A percentile compares a stretch with the other conserved stretches of the same genome.
Conservation (phyloP, 2,329 filamentous ascomycete genomes). For the Chaetomiaceae sp. region DNA sequence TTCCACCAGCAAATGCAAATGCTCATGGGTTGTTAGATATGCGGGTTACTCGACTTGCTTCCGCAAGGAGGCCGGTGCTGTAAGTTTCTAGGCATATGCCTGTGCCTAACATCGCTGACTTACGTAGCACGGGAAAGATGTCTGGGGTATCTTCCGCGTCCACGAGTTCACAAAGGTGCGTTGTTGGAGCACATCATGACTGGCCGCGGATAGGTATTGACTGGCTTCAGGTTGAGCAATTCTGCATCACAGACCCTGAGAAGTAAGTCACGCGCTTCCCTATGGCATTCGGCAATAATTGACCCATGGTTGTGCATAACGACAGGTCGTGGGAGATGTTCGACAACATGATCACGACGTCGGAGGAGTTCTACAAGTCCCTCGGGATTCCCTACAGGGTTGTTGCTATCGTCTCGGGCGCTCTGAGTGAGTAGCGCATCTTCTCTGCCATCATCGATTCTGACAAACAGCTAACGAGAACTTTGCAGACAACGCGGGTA, state of each 20-base stretch:
- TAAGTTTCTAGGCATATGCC: neutral
- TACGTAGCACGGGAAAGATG: constrained; percentile 60
- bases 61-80: constrained; percentile 77
- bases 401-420: constrained; percentile 91
- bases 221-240: constrained; percentile 64
- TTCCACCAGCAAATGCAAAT: neutral
- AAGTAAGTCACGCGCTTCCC: constrained; percentile 46
- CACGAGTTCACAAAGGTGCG: constrained; percentile 91
- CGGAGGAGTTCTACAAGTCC: constrained; percentile 92
- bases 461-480: neutral
- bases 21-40: constrained; percentile 43
- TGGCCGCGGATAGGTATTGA: neutral
- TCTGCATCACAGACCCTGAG: constrained; percentile 37
- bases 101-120: neutral
- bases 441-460: neutral
- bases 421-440: constrained; percentile 48
- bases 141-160: constrained; percentile 96
- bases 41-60: constrained; percentile 94
- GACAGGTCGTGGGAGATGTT: constrained; percentile 80
- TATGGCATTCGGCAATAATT: neutral
- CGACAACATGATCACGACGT: constrained; percentile 83
- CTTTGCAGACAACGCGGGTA: constrained; percentile 54
- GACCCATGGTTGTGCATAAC: constrained; percentile 47
- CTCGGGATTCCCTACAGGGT: constrained; percentile 85
- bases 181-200: neutral